Percentiles rank a stretch among this genome's conserved stretches.
phyloP scores from a whole-genome alignment of 768 basidiomycete species.

The Termitomyces sp. region DNA sequence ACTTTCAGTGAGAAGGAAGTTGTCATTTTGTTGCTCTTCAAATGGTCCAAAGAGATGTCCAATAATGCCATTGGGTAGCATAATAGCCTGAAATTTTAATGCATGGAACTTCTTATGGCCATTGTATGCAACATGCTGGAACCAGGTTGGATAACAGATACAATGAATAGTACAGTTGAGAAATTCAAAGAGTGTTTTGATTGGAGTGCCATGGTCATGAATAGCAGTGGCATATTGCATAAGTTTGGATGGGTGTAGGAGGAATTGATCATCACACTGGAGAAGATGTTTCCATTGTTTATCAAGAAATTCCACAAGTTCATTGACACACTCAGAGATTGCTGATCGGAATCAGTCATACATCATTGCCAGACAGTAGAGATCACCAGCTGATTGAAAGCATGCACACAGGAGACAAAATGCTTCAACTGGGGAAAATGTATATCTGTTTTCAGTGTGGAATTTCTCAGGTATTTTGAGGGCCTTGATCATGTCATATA shows the following conservation, averaged over 20 bases:
- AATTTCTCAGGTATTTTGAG: neutral
- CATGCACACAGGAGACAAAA: neutral
- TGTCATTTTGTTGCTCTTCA: neutral
- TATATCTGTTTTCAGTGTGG: neutral
- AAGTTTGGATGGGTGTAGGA: neutral
- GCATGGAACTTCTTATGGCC: neutral
- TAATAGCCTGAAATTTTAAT: neutral
- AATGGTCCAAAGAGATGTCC: neutral
- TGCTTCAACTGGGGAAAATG: neutral
- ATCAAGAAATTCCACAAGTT: too few relatives aligned
- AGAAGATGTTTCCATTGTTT: too few relatives aligned
- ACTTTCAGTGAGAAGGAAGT: neutral
- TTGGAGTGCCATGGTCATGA: neutral
- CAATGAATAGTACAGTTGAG: neutral
- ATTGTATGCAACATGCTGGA: neutral
- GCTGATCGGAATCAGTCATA: neutral
- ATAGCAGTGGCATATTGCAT: neutral
- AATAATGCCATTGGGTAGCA: neutral
- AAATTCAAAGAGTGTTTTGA: neutral
- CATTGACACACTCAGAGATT: too few relatives aligned
- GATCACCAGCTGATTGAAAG: neutral
- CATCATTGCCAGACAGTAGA: neutral
- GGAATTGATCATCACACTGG: neutral
- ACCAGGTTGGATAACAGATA: neutral
- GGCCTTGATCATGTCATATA: too few relatives aligned